Conservation (phyloP, 352 stramenopile genomes). For the Achlya hypogyna region DNA sequence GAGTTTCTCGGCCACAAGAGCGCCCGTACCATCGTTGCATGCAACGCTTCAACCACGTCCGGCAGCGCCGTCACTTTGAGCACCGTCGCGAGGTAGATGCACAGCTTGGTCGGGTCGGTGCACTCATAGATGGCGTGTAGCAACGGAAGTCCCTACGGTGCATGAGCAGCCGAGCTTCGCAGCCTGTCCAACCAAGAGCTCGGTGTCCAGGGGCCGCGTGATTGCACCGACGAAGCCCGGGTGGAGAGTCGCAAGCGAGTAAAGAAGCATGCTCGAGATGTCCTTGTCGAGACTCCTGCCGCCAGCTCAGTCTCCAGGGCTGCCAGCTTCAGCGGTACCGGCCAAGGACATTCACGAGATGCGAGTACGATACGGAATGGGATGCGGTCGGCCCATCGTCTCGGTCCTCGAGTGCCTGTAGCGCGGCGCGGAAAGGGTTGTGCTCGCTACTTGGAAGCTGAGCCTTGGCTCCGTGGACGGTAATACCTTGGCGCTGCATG, state of each 20-base stretch:
- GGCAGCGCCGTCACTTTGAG: conserved; percentile 56
- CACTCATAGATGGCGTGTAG: conserved; percentile 64
- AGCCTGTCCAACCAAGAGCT: not conserved
- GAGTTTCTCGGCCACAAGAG: not conserved
- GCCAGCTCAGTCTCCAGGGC: not conserved
- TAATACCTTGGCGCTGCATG: conserved; percentile 41
- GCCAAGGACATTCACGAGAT: conserved; percentile 44
- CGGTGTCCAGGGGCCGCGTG: not conserved
- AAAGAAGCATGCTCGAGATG: conserved; percentile 57
- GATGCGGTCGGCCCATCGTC: conserved; percentile 24
- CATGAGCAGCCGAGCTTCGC: conserved; percentile 40
- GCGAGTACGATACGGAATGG: conserved; percentile 30
- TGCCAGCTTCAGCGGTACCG: conserved; percentile 22
- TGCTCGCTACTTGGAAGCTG: not conserved
- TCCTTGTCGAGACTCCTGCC: conserved; percentile 24
- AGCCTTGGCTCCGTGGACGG: not conserved
- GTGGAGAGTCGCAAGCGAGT: conserved; percentile 36
- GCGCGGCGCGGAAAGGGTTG: conserved; percentile 58
- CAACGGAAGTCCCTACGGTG: conserved; percentile 47
- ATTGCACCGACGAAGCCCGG: not conserved
- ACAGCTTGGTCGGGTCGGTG: conserved; percentile 49
- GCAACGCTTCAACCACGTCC: conserved; percentile 48
- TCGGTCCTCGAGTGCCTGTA: conserved; percentile 31
- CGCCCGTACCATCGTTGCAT: conserved; percentile 31
- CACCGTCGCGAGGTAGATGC: conserved; percentile 63